Evolutionary conservation across 352 stramenopile species (phyloP).

Genomic region (Globisporangium lucens): DNA sequence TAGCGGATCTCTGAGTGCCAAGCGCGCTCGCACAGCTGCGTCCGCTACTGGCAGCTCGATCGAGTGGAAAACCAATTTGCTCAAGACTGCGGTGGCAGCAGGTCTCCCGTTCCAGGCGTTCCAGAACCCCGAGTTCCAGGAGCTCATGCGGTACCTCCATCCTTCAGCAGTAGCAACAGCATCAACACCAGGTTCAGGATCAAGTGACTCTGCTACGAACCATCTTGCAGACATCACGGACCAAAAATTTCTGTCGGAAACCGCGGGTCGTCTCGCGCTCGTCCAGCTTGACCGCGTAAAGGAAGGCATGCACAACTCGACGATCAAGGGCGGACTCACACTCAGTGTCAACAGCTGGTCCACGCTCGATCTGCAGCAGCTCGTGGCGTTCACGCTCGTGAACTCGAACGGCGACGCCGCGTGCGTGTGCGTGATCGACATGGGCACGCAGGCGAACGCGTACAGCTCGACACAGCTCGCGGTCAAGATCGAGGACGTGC

Average conservation of each 20-base stretch:
- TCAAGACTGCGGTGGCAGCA: slow-evolving; percentile 35
- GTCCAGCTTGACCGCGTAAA: slow-evolving; percentile 75
- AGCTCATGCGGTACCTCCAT: slow-evolving; percentile 31
- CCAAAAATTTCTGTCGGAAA: slow-evolving; percentile 36
- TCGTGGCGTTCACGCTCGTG: slow-evolving; percentile 73
- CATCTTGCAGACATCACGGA: slow-evolving; percentile 22
- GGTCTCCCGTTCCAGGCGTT: slow-evolving; percentile 39
- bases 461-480: slow-evolving; percentile 30
- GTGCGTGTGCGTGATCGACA: slow-evolving; percentile 60
- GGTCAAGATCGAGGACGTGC: slow-evolving; percentile 52
- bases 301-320: slow-evolving; percentile 80
- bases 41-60: too few species aligned
- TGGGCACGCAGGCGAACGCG: slow-evolving; percentile 26
- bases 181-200: background rate
- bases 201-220: background rate
- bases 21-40: slow-evolving; percentile 1
- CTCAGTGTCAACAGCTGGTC: slow-evolving; percentile 72
- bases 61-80: slow-evolving; percentile 17
- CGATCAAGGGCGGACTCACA: slow-evolving; percentile 74
- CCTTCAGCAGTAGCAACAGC: slow-evolving; percentile 8
- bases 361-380: slow-evolving; percentile 56
- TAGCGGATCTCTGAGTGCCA: background rate
- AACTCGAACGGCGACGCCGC: slow-evolving; percentile 78
- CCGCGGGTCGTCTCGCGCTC: slow-evolving; percentile 29
- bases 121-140: slow-evolving; percentile 39